Percentiles rank a stretch among this genome's conserved stretches.
These are phyloP conservation scores for Talaromyces sp. DNA, from an alignment of 2,329 filamentous ascomycete genomes.

Conservation along the genomic window DNA sequence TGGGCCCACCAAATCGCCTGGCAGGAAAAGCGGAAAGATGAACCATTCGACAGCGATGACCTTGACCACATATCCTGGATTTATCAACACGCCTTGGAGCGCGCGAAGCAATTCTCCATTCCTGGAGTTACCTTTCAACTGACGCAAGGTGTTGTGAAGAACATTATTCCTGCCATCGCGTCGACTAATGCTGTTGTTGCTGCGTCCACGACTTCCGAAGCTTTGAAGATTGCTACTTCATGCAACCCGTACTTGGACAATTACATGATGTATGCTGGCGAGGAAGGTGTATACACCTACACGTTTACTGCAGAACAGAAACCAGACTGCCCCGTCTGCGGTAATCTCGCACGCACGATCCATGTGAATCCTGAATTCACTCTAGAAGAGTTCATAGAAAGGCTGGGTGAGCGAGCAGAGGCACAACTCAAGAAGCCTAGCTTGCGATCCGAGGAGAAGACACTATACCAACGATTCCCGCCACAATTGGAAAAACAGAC, in stretches of 20 bases:
- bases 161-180: conserved; percentile 97
- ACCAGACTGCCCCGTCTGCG: conserved; percentile 91
- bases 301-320: conserved; percentile 96
- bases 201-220: conserved; percentile 93
- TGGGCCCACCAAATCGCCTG: conserved; percentile 99
- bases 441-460: conserved; percentile 75
- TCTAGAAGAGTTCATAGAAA: conserved; percentile 80
- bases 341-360: conserved; percentile 74
- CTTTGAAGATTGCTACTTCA: conserved; percentile 85
- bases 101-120: conserved; percentile 87
- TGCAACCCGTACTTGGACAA: conserved; percentile 82
- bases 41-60: conserved; percentile 89
- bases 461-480: conserved; percentile 85
- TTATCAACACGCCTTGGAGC: conserved; percentile 76
- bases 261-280: conserved; percentile 99
- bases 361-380: conserved; percentile 69
- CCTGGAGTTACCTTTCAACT: conserved; percentile 89
- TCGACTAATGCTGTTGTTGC: conserved; percentile 97
- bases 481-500: conserved; percentile 81
- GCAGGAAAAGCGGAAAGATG: conserved; percentile 81
- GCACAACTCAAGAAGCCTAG: conserved; percentile 93
- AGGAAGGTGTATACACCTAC: conserved; percentile 94
- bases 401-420: conserved; percentile 77
- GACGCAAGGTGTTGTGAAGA: conserved; percentile 97
- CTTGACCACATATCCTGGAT: conserved; percentile 98